Percentiles rank a stretch among this genome's conserved stretches.
Evolutionary conservation across 2,329 filamentous ascomycete species (phyloP).

Genomic region (Microsporum canis): DNA sequence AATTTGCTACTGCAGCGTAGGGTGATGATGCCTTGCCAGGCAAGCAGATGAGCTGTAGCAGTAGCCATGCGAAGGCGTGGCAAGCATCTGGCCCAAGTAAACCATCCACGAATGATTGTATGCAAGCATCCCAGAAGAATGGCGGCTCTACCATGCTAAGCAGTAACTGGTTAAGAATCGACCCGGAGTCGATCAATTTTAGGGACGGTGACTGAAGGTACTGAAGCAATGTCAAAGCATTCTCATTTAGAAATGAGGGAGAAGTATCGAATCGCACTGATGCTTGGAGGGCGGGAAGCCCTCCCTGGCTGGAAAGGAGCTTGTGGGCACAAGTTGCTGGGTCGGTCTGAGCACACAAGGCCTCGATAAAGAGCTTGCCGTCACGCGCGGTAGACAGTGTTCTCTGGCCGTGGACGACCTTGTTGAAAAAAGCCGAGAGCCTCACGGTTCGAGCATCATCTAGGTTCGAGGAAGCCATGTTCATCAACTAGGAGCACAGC

Average conservation of each 20-base stretch:
- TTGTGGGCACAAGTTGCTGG: constrained; percentile 31
- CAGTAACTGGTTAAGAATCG: constrained; percentile 38
- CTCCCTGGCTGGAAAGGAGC: constrained; percentile 24
- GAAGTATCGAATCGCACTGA: constrained; percentile 35
- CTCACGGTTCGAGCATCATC: background rate
- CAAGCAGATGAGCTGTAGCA: constrained; percentile 38
- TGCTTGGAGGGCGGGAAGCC: constrained; percentile 26
- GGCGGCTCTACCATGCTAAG: constrained; percentile 41
- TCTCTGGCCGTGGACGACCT: background rate
- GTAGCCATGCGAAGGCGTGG: constrained; percentile 40
- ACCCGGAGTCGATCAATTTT: constrained; percentile 6
- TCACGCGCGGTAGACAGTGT: background rate
- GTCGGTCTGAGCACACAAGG: constrained; percentile 35
- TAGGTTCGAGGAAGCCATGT: background rate
- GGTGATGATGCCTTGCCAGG: constrained; percentile 16
- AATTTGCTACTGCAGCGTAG: constrained; percentile 21
- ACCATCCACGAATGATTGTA: constrained; percentile 23
- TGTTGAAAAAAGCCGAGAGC: constrained; percentile 1
- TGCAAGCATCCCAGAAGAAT: constrained; percentile 43
- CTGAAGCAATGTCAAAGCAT: constrained; percentile 20
- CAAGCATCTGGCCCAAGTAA: constrained; percentile 25
- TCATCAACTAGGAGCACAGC: background rate
- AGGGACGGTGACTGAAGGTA: constrained; percentile 24
- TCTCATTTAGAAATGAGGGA: constrained; percentile 33
- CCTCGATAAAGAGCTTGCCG: constrained; percentile 37